phyloP scores from a whole-genome alignment of 495 filamentous ascomycete species.

The Cenococcum geophilum region DNA sequence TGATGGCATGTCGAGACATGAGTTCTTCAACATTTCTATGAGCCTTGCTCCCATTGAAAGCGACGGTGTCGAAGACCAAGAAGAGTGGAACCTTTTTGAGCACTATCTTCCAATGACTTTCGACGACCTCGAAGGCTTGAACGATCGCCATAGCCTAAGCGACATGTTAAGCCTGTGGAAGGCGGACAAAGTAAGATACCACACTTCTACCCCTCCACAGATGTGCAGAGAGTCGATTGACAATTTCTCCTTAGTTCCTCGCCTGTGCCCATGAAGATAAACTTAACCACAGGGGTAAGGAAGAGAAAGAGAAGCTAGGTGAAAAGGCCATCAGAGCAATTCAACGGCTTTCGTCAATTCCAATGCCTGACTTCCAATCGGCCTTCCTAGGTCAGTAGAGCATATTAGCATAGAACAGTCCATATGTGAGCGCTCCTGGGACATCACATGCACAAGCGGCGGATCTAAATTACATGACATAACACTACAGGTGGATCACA shows the following conservation, averaged over 20 bases:
- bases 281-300: constrained; percentile 1
- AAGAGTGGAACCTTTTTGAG: constrained; percentile 8
- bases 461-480: too few relatives aligned
- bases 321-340: constrained; percentile 5
- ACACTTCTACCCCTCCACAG: constrained; percentile 1
- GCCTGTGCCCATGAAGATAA: constrained; percentile 4
- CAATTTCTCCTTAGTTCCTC: not conserved
- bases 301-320: constrained; percentile 2
- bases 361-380: constrained; percentile 4
- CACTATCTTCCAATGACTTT: not conserved
- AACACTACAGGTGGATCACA: too few relatives aligned
- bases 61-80: constrained; percentile 2
- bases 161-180: constrained; percentile 2
- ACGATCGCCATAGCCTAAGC: constrained; percentile 1
- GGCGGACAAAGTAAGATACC: constrained; percentile 4
- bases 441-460: too few relatives aligned
- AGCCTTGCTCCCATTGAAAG: constrained; percentile 3
- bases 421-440: too few relatives aligned
- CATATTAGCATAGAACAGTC: too few relatives aligned
- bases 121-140: not conserved
- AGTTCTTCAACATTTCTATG: constrained; percentile 2
- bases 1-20: constrained; percentile 1
- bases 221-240: not conserved
- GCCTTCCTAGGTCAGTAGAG: not conserved
- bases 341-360: constrained; percentile 1